Percentiles rank a stretch among this genome's conserved stretches.
Evolutionary conservation across 768 basidiomycete species (phyloP).

Genomic region (Rhodocollybia butyracea): DNA sequence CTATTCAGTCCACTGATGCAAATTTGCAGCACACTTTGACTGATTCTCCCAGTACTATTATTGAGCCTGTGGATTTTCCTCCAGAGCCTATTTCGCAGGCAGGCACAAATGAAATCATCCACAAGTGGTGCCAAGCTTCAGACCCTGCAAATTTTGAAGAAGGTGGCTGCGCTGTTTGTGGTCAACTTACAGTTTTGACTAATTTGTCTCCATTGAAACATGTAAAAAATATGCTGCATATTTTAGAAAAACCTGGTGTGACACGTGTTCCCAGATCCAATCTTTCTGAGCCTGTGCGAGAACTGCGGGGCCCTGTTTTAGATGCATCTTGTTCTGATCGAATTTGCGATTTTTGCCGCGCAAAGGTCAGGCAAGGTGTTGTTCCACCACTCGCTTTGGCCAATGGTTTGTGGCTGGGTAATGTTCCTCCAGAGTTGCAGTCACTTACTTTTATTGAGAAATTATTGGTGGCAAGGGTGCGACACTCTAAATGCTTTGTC

Average conservation of each 20-base stretch:
- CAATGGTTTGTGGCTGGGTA: slow-evolving; percentile 26
- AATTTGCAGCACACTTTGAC: too few species aligned
- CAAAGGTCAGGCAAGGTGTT: not conserved
- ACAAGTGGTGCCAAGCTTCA: not conserved
- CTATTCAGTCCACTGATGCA: too few species aligned
- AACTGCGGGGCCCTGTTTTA: not conserved
- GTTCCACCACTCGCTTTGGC: slow-evolving; percentile 15
- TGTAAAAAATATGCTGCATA: slow-evolving; percentile 2
- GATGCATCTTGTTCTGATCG: not conserved
- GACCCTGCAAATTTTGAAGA: slow-evolving; percentile 16
- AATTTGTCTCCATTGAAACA: not conserved
- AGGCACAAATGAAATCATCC: not conserved
- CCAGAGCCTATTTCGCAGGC: not conserved
- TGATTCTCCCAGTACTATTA: too few species aligned
- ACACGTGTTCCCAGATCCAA: not conserved
- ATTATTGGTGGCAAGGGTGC: slow-evolving; percentile 15
- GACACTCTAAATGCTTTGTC: slow-evolving; percentile 17
- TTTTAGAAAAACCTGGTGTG: slow-evolving; percentile 1
- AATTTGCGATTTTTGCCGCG: not conserved
- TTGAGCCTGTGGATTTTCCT: not conserved
- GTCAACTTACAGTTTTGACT: slow-evolving; percentile 10
- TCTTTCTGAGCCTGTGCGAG: not conserved
- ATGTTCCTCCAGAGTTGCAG: slow-evolving; percentile 16
- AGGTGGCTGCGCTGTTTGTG: too few species aligned
- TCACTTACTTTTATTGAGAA: too few species aligned